Evolutionary conservation across 2,329 filamentous ascomycete genomes (phyloP).

Genomic region (Fusarium papillatum): DNA sequence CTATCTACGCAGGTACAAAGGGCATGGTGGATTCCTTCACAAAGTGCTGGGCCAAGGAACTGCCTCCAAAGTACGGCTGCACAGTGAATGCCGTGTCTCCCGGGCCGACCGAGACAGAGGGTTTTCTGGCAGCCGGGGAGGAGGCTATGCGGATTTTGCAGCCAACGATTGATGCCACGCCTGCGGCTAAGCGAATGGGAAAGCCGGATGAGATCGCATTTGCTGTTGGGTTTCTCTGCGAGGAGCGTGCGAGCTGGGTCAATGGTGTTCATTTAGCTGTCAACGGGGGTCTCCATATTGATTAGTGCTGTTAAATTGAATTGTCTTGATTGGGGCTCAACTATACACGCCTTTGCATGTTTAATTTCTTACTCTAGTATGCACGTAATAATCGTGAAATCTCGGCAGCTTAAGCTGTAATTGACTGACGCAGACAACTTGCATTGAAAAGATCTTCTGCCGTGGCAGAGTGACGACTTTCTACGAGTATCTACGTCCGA

Average conservation of each 20-base stretch:
- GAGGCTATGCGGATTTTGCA: conserved; percentile 54
- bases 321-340: not conserved
- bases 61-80: conserved; percentile 58
- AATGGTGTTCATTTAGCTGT: conserved; percentile 54
- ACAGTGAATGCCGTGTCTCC: conserved; percentile 61
- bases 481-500: not conserved
- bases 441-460: not conserved
- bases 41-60: conserved; percentile 57
- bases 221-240: conserved; percentile 59
- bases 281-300: conserved; percentile 40
- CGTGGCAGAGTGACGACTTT: not conserved
- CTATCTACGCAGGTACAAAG: conserved; percentile 64
- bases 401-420: not conserved
- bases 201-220: conserved; percentile 61
- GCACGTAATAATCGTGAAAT: not conserved
- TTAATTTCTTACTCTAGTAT: not conserved
- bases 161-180: conserved; percentile 57
- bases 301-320: conserved; percentile 6
- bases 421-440: not conserved
- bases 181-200: conserved; percentile 57
- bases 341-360: not conserved
- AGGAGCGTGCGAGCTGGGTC: conserved; percentile 60
- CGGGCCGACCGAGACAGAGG: conserved; percentile 57
- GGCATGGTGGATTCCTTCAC: conserved; percentile 64
- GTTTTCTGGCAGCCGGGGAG: conserved; percentile 43